Conservation (phyloP, 2,329 filamentous ascomycete genomes). For the Colletotrichum agaves region DNA sequence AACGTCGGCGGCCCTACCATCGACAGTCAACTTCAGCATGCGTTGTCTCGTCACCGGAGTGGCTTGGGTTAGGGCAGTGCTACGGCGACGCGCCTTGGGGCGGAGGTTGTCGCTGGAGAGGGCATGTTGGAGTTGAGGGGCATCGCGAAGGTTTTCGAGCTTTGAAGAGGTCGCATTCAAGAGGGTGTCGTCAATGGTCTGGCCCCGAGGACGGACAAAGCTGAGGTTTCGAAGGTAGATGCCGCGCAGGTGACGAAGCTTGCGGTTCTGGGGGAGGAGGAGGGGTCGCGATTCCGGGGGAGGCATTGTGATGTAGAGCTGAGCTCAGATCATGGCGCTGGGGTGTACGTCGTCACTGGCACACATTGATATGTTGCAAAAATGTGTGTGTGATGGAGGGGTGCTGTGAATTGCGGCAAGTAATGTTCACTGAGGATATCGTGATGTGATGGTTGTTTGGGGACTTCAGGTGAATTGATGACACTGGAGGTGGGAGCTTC, state of each 20-base stretch:
- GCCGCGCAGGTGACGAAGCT: constrained; percentile 86
- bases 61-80: constrained; percentile 59
- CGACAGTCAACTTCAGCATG: constrained; percentile 78
- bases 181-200: constrained; percentile 80
- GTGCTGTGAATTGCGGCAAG: neutral
- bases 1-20: constrained; percentile 80
- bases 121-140: constrained; percentile 63
- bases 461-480: neutral
- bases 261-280: constrained; percentile 80
- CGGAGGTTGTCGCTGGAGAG: constrained; percentile 65
- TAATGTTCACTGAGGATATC: neutral
- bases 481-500: constrained; percentile 6
- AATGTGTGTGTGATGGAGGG: neutral
- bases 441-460: constrained; percentile 7
- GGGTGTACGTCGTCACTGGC: neutral
- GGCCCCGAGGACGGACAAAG: constrained; percentile 66
- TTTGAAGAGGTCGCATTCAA: constrained; percentile 78
- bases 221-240: constrained; percentile 88
- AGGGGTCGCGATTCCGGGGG: constrained; percentile 53
- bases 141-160: constrained; percentile 62
- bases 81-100: constrained; percentile 53
- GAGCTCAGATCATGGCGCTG: constrained; percentile 32
- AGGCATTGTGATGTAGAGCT: constrained; percentile 27
- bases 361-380: neutral
- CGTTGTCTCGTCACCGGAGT: constrained; percentile 71